Evolutionary conservation across 257 asterid genomes (phyloP), one percentile per base, ranked within the genome.

Genomic region (Mentha longifolia): DNA sequence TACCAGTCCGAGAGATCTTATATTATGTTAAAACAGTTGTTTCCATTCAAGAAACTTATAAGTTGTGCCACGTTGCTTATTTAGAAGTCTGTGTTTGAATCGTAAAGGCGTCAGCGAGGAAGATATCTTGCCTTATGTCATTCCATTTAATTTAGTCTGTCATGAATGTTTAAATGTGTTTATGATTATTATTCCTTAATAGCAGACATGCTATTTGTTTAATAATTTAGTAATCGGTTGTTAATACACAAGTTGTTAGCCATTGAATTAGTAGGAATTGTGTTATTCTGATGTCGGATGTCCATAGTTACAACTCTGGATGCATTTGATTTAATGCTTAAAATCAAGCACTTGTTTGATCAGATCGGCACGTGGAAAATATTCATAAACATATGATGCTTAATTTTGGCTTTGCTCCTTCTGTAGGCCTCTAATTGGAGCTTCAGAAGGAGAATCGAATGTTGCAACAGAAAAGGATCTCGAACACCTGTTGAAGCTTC

Each of bases 381-480:
- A 3, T 15, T 57, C 22, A 30, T 11, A 50, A 35, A 15, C 61
- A 51, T 61, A 55, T 41, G 42, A 17, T 5, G 68, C 68, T 74
- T 47, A 67, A 71, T 47, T 39, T 73, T 61, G 3, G 46, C 62
- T 58, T 45, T 71, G 15, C 66, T 75, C 60, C 65, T 80, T 46
- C n/a, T 66, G 75, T 70, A 89, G 96, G 76, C 81, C 78, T 67
- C 71, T 70, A 43, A 46, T 75, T 70, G 89, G 82, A 58, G 68
- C 73, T 71, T 64, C 79, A 41, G 88, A 81, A 66, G 84, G 79
- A 58, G 92, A 85, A 54, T 77, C 62, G 25, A 80, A 65, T 68
- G 79, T 65, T 73, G 87, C 87, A 42, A 78, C 83, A 7, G 89
- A 87, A 78, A 85, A 82, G 70, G 98, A 92, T 80, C 82, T 92